Conservation (phyloP, 2,329 filamentous ascomycete genomes). For the Trichoderma sp. region DNA sequence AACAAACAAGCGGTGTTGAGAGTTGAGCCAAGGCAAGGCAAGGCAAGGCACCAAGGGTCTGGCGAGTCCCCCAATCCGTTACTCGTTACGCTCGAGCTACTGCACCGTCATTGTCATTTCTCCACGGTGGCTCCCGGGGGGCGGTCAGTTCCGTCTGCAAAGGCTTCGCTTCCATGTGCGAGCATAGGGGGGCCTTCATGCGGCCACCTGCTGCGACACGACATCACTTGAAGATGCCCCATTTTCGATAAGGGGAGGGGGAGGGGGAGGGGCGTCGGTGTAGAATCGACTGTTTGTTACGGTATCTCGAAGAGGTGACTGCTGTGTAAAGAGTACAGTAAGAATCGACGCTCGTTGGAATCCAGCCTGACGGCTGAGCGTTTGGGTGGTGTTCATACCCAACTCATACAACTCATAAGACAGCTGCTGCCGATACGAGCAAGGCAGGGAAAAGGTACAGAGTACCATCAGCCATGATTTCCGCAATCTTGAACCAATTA, state of each 20-base stretch:
- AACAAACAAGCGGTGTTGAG: neutral
- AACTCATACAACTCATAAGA: neutral
- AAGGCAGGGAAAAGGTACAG: neutral
- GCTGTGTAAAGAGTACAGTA: too few relatives aligned
- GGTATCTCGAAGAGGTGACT: neutral
- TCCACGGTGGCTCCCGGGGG: neutral
- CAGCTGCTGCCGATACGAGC: neutral
- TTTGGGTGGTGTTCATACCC: neutral
- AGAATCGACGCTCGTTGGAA: neutral
- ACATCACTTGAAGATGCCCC: neutral
- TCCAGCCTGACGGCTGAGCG: neutral
- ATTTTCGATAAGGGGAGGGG: neutral
- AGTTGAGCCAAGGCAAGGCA: neutral
- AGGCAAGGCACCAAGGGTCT: neutral
- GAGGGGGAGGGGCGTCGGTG: neutral
- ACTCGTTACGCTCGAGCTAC: neutral
- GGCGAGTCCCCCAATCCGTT: neutral
- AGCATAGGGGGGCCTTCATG: neutral
- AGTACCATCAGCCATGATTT: neutral
- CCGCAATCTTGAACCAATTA: neutral
- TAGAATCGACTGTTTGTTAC: neutral
- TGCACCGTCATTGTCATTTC: conserved; percentile 5
- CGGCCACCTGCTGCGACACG: conserved; percentile 1
- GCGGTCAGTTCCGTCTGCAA: conserved; percentile 2
- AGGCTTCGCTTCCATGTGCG: conserved; percentile 10